Evolutionary conservation across 2,329 filamentous ascomycete species (phyloP).

Genomic region (Fusarium tjaetaba): DNA sequence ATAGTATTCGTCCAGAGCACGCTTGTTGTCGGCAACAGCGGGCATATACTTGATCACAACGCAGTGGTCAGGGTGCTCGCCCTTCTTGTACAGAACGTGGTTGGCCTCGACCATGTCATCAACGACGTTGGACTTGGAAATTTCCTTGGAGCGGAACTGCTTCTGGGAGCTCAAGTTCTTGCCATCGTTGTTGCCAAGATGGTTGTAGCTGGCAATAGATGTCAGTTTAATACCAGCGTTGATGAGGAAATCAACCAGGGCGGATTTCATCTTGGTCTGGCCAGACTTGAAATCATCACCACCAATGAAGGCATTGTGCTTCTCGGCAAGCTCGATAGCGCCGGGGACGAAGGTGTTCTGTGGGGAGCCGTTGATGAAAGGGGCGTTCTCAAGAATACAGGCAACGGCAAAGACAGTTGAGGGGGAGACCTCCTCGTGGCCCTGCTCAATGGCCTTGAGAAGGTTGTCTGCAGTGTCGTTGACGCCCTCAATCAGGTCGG

Average conservation of each 20-base stretch:
- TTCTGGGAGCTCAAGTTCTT: conserved; percentile 97
- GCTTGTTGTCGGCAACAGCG: conserved; percentile 98
- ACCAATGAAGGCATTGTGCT: conserved; percentile 89
- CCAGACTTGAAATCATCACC: conserved; percentile 99
- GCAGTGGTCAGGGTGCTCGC: conserved; percentile 96
- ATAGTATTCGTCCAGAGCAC: conserved; percentile 98
- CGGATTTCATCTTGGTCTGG: conserved; percentile 99
- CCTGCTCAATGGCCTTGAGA: conserved; percentile 83
- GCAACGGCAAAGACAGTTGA: conserved; percentile 97
- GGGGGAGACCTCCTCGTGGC: conserved; percentile 91
- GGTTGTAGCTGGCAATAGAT: conserved; percentile 98
- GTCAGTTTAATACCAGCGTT: conserved; percentile 98
- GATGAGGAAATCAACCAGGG: conserved; percentile 97
- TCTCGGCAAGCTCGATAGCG: conserved; percentile 86
- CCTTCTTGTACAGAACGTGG: conserved; percentile 85
- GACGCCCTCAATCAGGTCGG: conserved; percentile 85
- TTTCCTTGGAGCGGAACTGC: conserved; percentile 99
- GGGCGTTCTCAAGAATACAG: conserved; percentile 86
- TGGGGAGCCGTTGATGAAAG: conserved; percentile 99
- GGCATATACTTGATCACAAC: conserved; percentile 99
- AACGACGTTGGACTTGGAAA: conserved; percentile 98
- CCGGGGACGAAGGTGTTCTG: conserved; percentile 99
- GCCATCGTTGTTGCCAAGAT: conserved; percentile 98
- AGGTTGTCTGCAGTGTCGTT: conserved; percentile 98
- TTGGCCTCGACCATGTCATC: conserved; percentile 99